Base-by-base conservation (phyloP, 2,329 filamentous ascomycete species). In the Alternaria brassicae region DNA sequence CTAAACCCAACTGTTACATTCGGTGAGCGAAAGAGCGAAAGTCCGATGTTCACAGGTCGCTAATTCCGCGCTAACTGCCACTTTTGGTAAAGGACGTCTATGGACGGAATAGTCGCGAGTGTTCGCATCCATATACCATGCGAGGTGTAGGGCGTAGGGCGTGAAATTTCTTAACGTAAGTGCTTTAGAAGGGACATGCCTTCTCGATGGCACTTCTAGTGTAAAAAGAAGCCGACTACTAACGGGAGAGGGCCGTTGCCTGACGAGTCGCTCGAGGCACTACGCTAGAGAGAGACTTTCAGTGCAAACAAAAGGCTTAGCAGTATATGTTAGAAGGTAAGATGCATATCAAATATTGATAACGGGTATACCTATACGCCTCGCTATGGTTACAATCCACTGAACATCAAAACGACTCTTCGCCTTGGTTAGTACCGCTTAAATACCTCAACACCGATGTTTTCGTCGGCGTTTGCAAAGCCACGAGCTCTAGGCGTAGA, bases 401-500 rank as follows among this genome's bases (percentile, higher is more conserved):
- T 17, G n/a, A 41, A 36, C n/a, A 15, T 6, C 6, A 15, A 17
- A 40, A 23, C 17, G 13, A 37, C 44, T 17, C 21, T 25, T 48
- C 1, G 1, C 25, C 21, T 7, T 21, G 15, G 34, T 63, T 39
- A 77, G 51, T 78, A 78, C 25, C 75, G 62, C 57, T 69, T 67
- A 25, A 73, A 74, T 8, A 78, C 75, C 59, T 78, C 75, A 1
- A 77, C 72, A 9, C 75, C 75, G 10, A 78, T 50, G 40, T 76
- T 75, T 58, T 78, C 76, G 53, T 77, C 76, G 13, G 73, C 72
- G 56, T 76, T 75, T 12, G 66, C 73, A 61, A 76, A 78, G 13
- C 77, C 77, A 45, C 77, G 69, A 13, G 77, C 77, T 34, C 70
- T 69, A 13, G 75, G 76, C n/a, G 75, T 75, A 4, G 75, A 70